These are phyloP conservation scores for Areca catechu DNA, from an alignment of 176 grass and related monocot genomes.

Conservation along the genomic window DNA sequence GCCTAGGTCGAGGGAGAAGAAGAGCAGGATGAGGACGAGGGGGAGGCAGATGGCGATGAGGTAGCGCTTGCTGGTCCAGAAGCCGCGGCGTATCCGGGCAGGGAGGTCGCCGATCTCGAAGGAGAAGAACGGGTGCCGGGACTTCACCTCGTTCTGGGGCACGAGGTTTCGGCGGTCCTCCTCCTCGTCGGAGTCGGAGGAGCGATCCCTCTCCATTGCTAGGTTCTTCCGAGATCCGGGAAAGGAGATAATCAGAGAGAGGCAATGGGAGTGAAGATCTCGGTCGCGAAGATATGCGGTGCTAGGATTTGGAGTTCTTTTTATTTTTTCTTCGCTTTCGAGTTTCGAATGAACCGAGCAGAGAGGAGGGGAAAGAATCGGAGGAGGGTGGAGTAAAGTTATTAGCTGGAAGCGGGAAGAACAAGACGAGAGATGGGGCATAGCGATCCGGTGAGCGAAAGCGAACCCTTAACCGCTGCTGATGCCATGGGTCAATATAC, in stretches of 20 bases:
- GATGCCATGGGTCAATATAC: too few relatives aligned
- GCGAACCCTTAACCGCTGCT: too few relatives aligned
- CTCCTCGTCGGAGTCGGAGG: constrained; percentile 62
- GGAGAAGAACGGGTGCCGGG: constrained; percentile 12
- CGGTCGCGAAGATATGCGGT: too few relatives aligned
- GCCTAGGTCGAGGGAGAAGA: constrained; percentile 51
- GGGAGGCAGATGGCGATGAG: constrained; percentile 49
- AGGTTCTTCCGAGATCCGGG: too few relatives aligned
- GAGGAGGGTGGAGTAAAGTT: constrained; percentile 4
- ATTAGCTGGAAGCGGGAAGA: neutral
- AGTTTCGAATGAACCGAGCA: too few relatives aligned
- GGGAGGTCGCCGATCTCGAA: constrained; percentile 16
- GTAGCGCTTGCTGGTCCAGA: constrained; percentile 46
- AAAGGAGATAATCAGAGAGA: too few relatives aligned
- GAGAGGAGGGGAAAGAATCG: neutral
- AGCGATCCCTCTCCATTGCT: constrained; percentile 30
- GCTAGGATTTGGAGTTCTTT: too few relatives aligned
- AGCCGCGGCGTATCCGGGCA: constrained; percentile 18
- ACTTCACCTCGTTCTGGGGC: constrained; percentile 57
- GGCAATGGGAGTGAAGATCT: too few relatives aligned
- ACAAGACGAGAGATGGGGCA: too few relatives aligned
- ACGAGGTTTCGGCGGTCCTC: constrained; percentile 69
- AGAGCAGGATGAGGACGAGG: constrained; percentile 52
- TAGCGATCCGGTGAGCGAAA: too few relatives aligned
- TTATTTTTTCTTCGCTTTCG: too few relatives aligned